A percentile compares a stretch with the other conserved stretches of the same genome.
phyloP scores from a whole-genome alignment of 140 eudicot genomes.

The Bidens hawaiensis region DNA sequence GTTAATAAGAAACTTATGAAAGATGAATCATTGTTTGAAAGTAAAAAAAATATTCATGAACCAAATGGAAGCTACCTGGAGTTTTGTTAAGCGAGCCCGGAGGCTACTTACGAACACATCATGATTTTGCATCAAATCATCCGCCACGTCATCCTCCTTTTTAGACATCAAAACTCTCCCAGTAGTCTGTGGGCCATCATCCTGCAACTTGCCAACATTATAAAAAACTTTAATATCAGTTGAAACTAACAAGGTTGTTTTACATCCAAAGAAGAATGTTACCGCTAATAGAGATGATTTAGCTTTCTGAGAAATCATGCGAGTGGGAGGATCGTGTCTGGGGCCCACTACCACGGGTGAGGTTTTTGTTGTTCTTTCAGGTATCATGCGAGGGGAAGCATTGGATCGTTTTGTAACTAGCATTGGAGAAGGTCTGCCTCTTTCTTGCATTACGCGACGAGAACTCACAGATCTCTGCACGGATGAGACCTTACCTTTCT shows the following conservation, averaged over 20 bases:
- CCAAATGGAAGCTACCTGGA: conserved; percentile 53
- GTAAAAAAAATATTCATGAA: conserved; percentile 2
- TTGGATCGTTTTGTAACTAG: conserved; percentile 26
- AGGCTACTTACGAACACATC: conserved; percentile 64
- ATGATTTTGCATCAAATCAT: conserved; percentile 66
- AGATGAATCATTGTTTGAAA: not conserved
- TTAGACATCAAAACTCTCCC: conserved; percentile 32
- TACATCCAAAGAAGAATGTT: conserved; percentile 10
- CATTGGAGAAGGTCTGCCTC: conserved; percentile 31
- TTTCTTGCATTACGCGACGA: conserved; percentile 28
- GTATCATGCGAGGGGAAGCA: conserved; percentile 23
- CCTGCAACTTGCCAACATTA: conserved; percentile 46
- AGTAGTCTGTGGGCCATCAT: conserved; percentile 39
- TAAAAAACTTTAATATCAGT: not conserved
- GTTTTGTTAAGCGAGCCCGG: conserved; percentile 85
- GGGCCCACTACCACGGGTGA: conserved; percentile 21
- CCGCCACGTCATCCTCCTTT: conserved; percentile 46
- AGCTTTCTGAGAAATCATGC: conserved; percentile 26
- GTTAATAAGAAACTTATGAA: not conserved
- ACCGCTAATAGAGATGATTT: conserved; percentile 34
- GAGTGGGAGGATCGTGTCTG: conserved; percentile 26
- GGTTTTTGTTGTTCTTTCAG: conserved; percentile 26
- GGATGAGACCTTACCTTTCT: conserved; percentile 40
- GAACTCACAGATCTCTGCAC: conserved; percentile 22
- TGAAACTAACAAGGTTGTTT: not conserved